Conservation (phyloP, 495 filamentous ascomycete species). For the Hypoxylon crocopeplum region DNA sequence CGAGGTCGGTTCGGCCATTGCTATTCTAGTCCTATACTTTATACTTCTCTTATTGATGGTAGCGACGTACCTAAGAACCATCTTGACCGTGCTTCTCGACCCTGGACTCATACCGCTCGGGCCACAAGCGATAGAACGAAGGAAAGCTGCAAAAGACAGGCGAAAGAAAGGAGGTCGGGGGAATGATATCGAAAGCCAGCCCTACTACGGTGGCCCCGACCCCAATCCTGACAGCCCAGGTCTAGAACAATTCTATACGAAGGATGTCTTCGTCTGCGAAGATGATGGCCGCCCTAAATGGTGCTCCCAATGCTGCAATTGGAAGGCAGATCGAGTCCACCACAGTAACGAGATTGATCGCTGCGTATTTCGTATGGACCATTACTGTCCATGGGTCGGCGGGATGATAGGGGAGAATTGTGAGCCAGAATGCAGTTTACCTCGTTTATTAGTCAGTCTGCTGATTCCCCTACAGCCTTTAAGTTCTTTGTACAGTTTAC, state of each 20-base stretch:
- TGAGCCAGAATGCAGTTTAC: slow-evolving; percentile 30
- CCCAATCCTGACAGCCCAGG: slow-evolving; percentile 53
- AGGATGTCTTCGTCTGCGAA: slow-evolving; percentile 83
- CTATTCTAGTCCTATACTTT: slow-evolving; percentile 74
- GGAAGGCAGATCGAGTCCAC: slow-evolving; percentile 84
- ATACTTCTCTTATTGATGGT: slow-evolving; percentile 69
- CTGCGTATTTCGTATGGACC: slow-evolving; percentile 89
- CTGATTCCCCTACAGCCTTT: slow-evolving; percentile 56
- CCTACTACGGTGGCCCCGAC: slow-evolving; percentile 45
- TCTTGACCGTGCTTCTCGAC: slow-evolving; percentile 67
- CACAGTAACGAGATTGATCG: slow-evolving; percentile 82
- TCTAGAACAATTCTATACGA: slow-evolving; percentile 70
- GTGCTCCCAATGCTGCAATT: slow-evolving; percentile 79
- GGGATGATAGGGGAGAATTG: slow-evolving; percentile 82
- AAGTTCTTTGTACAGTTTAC: slow-evolving; percentile 93
- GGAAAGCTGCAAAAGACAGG: slow-evolving; percentile 25
- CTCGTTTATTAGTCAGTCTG: slow-evolving; percentile 4
- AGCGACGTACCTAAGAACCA: slow-evolving; percentile 71
- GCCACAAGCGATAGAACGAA: slow-evolving; percentile 44
- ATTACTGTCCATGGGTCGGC: slow-evolving; percentile 95
- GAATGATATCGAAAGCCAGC: slow-evolving; percentile 50
- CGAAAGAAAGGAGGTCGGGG: slow-evolving; percentile 33
- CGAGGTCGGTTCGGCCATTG: slow-evolving; percentile 64
- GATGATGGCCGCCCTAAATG: slow-evolving; percentile 78
- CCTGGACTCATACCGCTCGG: slow-evolving; percentile 75